Conservation (phyloP, 2,329 filamentous ascomycete genomes). For the Stachybotrys chartarum region DNA sequence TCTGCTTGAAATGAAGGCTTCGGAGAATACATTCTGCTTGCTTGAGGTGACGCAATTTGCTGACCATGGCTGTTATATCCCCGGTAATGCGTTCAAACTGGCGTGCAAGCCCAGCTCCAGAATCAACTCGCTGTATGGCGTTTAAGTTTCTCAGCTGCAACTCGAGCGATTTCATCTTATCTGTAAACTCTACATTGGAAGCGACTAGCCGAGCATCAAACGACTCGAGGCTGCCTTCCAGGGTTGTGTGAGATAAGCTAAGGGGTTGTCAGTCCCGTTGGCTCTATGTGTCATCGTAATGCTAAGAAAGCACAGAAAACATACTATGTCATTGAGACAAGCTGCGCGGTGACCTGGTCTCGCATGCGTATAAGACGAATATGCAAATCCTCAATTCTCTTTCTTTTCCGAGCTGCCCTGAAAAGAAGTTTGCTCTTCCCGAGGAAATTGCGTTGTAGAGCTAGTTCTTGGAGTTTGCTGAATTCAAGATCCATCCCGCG, state of each 20-base stretch:
- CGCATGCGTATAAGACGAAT: background rate
- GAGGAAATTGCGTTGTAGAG: background rate
- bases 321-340: background rate
- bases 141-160: background rate
- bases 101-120: background rate
- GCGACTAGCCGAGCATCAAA: too few relatives aligned
- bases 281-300: too few relatives aligned
- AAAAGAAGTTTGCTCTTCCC: background rate
- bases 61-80: background rate
- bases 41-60: background rate
- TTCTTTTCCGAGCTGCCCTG: background rate
- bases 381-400: background rate
- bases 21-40: constrained; percentile 1
- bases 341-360: background rate
- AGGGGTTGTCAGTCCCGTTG: too few relatives aligned
- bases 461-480: background rate
- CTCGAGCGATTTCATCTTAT: background rate
- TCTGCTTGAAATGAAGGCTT: constrained; percentile 3
- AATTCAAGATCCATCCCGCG: background rate
- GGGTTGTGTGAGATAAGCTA: too few relatives aligned
- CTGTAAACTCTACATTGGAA: too few relatives aligned
- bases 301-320: background rate
- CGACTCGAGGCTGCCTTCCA: too few relatives aligned
- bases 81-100: background rate
- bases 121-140: background rate